Evolutionary conservation across 1,284 basidiomycete genomes (phyloP).

Genomic region (Cystobasidium slooffiae): DNA sequence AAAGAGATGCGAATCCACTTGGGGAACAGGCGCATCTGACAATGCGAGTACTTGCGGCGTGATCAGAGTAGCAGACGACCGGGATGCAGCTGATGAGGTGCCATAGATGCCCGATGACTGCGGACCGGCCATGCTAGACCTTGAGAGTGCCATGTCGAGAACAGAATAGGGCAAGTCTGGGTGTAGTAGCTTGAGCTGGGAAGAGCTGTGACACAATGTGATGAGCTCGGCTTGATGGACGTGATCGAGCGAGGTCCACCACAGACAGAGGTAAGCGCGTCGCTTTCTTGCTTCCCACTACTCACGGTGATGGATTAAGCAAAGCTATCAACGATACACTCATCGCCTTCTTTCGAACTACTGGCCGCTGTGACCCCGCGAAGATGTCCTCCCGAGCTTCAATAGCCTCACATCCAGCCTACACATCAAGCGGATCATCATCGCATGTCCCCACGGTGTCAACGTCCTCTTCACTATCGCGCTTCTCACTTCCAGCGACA

Average conservation of each 20-base stretch:
- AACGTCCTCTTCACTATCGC: conserved; percentile 8
- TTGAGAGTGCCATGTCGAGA: conserved; percentile 1
- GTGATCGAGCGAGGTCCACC: background rate
- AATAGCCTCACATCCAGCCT: background rate
- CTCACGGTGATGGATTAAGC: background rate
- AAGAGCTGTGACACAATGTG: too few relatives aligned
- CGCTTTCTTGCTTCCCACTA: background rate
- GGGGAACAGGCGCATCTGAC: conserved; percentile 42
- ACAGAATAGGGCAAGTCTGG: background rate
- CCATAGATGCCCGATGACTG: conserved; percentile 26
- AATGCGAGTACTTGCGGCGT: conserved; percentile 42
- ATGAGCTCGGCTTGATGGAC: background rate
- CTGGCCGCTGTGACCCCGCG: too few relatives aligned
- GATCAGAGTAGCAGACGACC: conserved; percentile 49
- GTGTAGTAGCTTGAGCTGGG: too few relatives aligned
- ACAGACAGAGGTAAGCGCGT: background rate
- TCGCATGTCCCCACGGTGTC: background rate
- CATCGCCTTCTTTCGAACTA: background rate
- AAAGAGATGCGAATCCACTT: conserved; percentile 48
- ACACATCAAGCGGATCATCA: conserved; percentile 9
- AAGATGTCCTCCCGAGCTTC: conserved; percentile 6
- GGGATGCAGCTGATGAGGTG: conserved; percentile 32
- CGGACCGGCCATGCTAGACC: conserved; percentile 12
- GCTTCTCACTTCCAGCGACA: conserved; percentile 22
- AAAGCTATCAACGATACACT: background rate